phyloP scores from a whole-genome alignment of 2,329 filamentous ascomycete species.

The Talaromyces rugulosus region DNA sequence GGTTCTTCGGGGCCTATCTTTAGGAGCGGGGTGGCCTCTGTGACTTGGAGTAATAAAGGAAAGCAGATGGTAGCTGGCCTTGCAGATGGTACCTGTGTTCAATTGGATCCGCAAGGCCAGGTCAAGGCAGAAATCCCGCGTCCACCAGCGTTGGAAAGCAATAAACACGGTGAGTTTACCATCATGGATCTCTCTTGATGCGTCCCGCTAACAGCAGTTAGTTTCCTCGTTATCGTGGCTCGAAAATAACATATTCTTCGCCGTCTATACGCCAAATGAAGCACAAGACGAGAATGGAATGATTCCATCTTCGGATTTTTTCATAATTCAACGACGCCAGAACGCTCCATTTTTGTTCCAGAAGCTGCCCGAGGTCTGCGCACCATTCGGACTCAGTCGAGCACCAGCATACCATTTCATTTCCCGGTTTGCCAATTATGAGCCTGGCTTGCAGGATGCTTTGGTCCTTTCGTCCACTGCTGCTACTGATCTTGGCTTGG shows the following conservation, averaged over 20 bases:
- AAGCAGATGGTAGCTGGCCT: conserved; percentile 89
- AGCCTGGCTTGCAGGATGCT: conserved; percentile 73
- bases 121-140: conserved; percentile 74
- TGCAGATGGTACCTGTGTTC: conserved; percentile 71
- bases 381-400: conserved; percentile 63
- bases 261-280: conserved; percentile 66
- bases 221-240: conserved; percentile 84
- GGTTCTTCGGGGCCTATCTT: conserved; percentile 62
- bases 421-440: conserved; percentile 72
- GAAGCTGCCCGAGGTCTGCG: conserved; percentile 69
- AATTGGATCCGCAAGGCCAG: conserved; percentile 78
- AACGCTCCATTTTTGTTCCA: conserved; percentile 64
- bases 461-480: conserved; percentile 79
- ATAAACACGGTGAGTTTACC: conserved; percentile 59
- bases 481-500: conserved; percentile 70
- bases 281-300: conserved; percentile 51
- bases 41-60: conserved; percentile 87
- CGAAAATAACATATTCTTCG: conserved; percentile 78
- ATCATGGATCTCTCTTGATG: background rate
- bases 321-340: conserved; percentile 69
- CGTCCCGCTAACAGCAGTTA: conserved; percentile 21
- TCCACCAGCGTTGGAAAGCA: conserved; percentile 62
- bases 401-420: conserved; percentile 72
- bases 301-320: conserved; percentile 65
- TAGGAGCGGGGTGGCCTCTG: conserved; percentile 72